Evolutionary conservation across 2,329 filamentous ascomycete genomes (phyloP).

Genomic region (Ceratocystiopsis brevicomis): DNA sequence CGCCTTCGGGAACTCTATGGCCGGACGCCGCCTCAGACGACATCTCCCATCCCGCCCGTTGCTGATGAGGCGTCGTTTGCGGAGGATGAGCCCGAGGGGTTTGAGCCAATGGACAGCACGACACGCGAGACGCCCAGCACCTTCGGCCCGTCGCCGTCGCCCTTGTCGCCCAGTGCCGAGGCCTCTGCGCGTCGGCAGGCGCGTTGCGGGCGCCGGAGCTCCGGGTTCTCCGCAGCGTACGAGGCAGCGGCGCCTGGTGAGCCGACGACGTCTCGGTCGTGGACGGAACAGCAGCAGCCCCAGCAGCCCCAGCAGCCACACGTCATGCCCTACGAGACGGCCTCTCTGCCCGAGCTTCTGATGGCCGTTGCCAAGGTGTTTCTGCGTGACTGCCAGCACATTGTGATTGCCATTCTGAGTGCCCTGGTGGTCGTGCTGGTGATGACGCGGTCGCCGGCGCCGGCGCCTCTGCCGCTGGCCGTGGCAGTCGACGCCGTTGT

Average conservation of each 20-base stretch:
- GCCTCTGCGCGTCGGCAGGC: conserved; percentile 16
- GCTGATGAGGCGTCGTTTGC: too few relatives aligned
- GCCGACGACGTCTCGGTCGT: not conserved
- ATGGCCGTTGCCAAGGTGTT: conserved; percentile 33
- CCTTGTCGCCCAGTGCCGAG: conserved; percentile 12
- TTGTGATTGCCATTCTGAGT: conserved; percentile 35
- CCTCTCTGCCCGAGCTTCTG: conserved; percentile 34
- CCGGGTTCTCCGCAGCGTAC: not conserved
- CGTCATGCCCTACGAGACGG: conserved; percentile 17
- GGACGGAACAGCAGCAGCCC: not conserved
- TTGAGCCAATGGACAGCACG: too few relatives aligned
- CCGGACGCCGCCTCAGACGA: conserved; percentile 11
- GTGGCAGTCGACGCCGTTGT: not conserved
- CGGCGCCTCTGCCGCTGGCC: not conserved
- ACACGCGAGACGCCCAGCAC: too few relatives aligned
- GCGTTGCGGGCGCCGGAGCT: conserved; percentile 9
- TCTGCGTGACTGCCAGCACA: conserved; percentile 38
- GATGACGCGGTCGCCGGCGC: conserved; percentile 19
- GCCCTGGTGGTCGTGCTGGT: conserved; percentile 31
- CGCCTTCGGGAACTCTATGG: conserved; percentile 36
- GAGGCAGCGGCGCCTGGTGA: not conserved
- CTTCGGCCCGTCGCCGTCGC: conserved; percentile 11
- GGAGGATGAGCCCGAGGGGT: too few relatives aligned
- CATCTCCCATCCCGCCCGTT: too few relatives aligned
- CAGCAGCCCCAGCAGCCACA: too few relatives aligned